Percentiles rank a stretch among this genome's conserved stretches.
Evolutionary conservation across 371 early-diverging fungal species (phyloP).

Genomic region (Mortierella sp.): DNA sequence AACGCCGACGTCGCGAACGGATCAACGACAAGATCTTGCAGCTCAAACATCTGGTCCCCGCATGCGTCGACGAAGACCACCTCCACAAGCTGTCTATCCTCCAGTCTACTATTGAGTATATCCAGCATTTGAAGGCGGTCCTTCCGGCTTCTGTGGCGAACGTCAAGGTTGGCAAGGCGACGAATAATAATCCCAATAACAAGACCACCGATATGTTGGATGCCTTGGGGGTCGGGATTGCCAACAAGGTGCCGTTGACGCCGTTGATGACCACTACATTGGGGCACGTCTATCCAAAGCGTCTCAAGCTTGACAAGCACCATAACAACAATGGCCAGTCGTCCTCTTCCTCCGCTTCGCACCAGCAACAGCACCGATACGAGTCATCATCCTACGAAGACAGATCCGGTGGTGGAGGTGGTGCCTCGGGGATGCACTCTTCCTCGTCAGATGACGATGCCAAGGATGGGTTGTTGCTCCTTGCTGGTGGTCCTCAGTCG

Average conservation of each 20-base stretch:
- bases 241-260: conserved; percentile 37
- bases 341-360: conserved; percentile 19
- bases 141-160: conserved; percentile 62
- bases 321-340: neutral
- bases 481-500: conserved; percentile 23
- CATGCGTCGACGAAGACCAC: conserved; percentile 75
- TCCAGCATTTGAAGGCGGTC: conserved; percentile 66
- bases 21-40: conserved; percentile 78
- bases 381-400: neutral
- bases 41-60: conserved; percentile 63
- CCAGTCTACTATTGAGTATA: conserved; percentile 82
- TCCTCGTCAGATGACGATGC: conserved; percentile 52
- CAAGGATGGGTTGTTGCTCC: conserved; percentile 46
- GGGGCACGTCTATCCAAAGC: conserved; percentile 32
- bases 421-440: neutral
- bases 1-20: conserved; percentile 80
- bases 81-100: conserved; percentile 83
- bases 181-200: conserved; percentile 55
- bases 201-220: conserved; percentile 58
- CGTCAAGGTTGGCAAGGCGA: conserved; percentile 42
- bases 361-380: neutral
- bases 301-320: conserved; percentile 27
- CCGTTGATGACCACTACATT: conserved; percentile 54
- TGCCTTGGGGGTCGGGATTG: conserved; percentile 35
- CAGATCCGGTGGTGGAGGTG: neutral